Evolutionary conservation across 441 rosid species (phyloP).

Genomic region (Viola pubescens): DNA sequence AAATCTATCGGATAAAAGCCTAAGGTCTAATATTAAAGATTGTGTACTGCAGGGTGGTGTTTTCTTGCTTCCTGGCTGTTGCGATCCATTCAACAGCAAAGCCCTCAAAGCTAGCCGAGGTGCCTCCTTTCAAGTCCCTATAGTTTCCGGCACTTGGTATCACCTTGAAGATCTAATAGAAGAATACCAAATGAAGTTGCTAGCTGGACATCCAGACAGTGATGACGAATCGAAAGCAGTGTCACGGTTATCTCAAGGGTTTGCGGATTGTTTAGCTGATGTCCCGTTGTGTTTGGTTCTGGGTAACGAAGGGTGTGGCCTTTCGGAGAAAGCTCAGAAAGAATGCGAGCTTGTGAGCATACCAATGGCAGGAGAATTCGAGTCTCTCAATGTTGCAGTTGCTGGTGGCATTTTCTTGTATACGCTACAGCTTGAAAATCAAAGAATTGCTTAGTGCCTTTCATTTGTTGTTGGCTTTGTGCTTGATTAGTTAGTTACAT

Average conservation of each 20-base stretch:
- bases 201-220: constrained; percentile 71
- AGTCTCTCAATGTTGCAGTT: constrained; percentile 88
- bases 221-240: constrained; percentile 32
- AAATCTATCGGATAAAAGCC: neutral
- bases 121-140: constrained; percentile 74
- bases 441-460: constrained; percentile 8
- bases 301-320: constrained; percentile 86
- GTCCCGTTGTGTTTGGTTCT: constrained; percentile 58
- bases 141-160: constrained; percentile 67
- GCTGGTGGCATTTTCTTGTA: constrained; percentile 86
- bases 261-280: constrained; percentile 43
- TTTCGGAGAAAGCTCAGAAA: constrained; percentile 45
- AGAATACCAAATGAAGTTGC: constrained; percentile 58
- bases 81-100: constrained; percentile 84
- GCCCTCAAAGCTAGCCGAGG: constrained; percentile 92
- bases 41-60: constrained; percentile 52
- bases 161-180: constrained; percentile 47
- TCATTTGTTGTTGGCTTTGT: neutral
- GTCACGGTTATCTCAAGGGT: constrained; percentile 32
- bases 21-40: constrained; percentile 6
- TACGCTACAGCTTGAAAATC: constrained; percentile 42
- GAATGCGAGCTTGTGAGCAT: constrained; percentile 72
- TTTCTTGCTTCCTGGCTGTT: constrained; percentile 89
- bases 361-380: constrained; percentile 69
- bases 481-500: neutral